A percentile compares a stretch with the other conserved stretches of the same genome.
Conservation (phyloP, 176 grass and related monocot species). For the Triticum turgidum region DNA sequence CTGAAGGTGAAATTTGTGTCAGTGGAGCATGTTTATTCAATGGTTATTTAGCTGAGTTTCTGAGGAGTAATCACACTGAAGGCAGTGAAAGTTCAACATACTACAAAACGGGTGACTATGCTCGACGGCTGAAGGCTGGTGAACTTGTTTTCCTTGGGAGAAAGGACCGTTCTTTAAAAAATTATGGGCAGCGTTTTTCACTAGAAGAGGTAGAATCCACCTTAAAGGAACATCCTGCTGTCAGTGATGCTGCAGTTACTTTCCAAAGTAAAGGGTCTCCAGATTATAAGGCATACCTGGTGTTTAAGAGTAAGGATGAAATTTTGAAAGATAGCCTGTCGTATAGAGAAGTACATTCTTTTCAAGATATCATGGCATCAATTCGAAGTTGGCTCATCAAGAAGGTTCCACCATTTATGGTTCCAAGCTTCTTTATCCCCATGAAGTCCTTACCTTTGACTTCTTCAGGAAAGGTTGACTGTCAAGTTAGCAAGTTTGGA, state of each 20-base stretch:
- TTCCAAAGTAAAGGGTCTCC: constrained; percentile 35
- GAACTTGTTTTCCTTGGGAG: constrained; percentile 83
- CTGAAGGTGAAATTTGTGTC: constrained; percentile 84
- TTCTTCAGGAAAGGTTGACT: constrained; percentile 84
- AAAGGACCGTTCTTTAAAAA: constrained; percentile 77
- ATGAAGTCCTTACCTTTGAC: constrained; percentile 62
- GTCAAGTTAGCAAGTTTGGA: constrained; percentile 50
- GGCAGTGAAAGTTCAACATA: constrained; percentile 23
- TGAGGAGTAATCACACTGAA: constrained; percentile 12
- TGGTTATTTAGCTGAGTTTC: constrained; percentile 52
- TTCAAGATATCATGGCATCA: constrained; percentile 46
- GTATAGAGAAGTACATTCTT: constrained; percentile 16
- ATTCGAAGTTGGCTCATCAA: constrained; percentile 68
- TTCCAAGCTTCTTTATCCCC: constrained; percentile 57
- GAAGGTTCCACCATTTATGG: constrained; percentile 69
- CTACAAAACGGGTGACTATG: constrained; percentile 82
- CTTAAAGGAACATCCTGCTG: constrained; percentile 70
- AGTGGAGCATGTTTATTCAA: constrained; percentile 76
- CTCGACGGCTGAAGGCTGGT: constrained; percentile 54
- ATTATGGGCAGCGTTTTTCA: constrained; percentile 77
- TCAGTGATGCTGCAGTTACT: constrained; percentile 68
- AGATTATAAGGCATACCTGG: constrained; percentile 72
- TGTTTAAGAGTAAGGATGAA: constrained; percentile 37
- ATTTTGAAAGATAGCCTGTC: neutral
- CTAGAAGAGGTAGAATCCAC: constrained; percentile 79